Percentiles rank a stretch among this genome's conserved stretches.
Conservation (phyloP, 1,139 yeast genomes). For the Hemisphaericaspora lyxosophila region DNA sequence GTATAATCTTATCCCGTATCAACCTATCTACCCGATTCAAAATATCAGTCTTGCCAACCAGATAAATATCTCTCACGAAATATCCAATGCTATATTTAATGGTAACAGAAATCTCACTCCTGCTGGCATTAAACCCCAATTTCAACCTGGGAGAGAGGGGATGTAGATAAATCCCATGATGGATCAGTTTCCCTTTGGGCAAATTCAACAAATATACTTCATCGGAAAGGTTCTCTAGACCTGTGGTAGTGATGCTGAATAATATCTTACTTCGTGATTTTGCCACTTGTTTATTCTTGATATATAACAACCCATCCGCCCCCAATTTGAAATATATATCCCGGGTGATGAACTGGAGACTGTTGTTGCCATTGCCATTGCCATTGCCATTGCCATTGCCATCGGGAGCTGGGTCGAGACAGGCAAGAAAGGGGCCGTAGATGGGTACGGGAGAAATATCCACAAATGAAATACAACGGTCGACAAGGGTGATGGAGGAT, state of each 20-base stretch:
- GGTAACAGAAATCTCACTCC: constrained; percentile 8
- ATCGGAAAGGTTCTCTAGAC: constrained; percentile 3
- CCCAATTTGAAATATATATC: constrained; percentile 2
- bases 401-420: too few relatives aligned
- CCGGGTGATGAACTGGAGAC: too few relatives aligned
- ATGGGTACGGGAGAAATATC: constrained; percentile 2
- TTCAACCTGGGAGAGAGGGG: constrained; percentile 1
- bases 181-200: neutral
- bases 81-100: constrained; percentile 11
- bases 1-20: neutral
- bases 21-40: neutral
- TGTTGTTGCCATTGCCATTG: too few relatives aligned
- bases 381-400: too few relatives aligned
- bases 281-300: constrained; percentile 1
- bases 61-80: constrained; percentile 7
- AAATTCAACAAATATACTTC: constrained; percentile 10
- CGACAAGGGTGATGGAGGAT: neutral
- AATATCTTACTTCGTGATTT: neutral
- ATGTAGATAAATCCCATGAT: constrained; percentile 11
- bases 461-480: neutral
- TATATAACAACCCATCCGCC: constrained; percentile 2
- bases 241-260: constrained; percentile 3
- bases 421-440: neutral
- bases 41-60: constrained; percentile 5
- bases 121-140: constrained; percentile 7